Evolutionary conservation across 2,329 filamentous ascomycete species (phyloP).

Genomic region (Paecilomyces sp.): DNA sequence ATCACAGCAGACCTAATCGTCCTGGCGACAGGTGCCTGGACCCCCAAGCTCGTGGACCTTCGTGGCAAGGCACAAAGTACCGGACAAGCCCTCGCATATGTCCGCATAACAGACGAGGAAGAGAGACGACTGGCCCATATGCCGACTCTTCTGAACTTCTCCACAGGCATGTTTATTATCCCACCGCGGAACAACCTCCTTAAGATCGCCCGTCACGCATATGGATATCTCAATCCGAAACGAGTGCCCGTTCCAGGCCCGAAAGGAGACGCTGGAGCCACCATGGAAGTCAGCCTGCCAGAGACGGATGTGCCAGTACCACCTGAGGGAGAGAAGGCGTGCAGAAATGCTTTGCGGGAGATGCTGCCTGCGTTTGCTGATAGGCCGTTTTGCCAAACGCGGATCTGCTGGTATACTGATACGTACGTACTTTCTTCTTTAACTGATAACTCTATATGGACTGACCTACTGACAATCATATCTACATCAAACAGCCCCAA

Average conservation of each 20-base stretch:
- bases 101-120: conserved; percentile 66
- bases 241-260: conserved; percentile 19
- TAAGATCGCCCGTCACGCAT: conserved; percentile 64
- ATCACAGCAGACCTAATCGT: conserved; percentile 65
- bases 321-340: conserved; percentile 53
- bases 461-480: neutral
- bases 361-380: conserved; percentile 55
- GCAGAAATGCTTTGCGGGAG: conserved; percentile 54
- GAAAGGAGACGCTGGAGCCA: conserved; percentile 11
- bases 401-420: conserved; percentile 71
- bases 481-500: conserved; percentile 37
- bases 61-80: conserved; percentile 70
- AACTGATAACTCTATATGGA: neutral
- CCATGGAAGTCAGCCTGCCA: conserved; percentile 33
- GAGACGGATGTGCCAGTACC: conserved; percentile 31
- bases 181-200: conserved; percentile 50
- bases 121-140: conserved; percentile 56
- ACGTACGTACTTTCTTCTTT: conserved; percentile 37
- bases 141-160: conserved; percentile 54
- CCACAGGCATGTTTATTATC: conserved; percentile 48
- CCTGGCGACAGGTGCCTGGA: conserved; percentile 84
- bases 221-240: conserved; percentile 52
- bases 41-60: conserved; percentile 67
- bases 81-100: conserved; percentile 72
- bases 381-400: conserved; percentile 54